Percentiles rank a stretch among this genome's conserved stretches.
Conservation (phyloP, 345 rosid genomes). For the Odontarrhena argentea region DNA sequence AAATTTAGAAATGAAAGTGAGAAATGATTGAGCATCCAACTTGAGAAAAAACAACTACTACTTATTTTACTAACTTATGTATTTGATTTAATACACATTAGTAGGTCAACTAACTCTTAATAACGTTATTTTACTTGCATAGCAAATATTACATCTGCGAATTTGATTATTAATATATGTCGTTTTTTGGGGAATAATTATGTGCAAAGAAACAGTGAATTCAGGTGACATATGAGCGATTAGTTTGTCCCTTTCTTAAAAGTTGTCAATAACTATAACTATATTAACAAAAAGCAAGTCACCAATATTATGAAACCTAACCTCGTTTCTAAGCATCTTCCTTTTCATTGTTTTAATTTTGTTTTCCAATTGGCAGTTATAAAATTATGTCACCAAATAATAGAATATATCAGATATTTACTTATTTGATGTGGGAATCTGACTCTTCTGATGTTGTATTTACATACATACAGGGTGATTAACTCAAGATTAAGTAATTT, state of each 20-base stretch:
- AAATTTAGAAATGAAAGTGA: too few species aligned
- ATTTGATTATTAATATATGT: background rate
- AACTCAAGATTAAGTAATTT: too few species aligned
- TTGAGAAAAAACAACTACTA: too few species aligned
- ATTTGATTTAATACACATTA: conserved; percentile 5
- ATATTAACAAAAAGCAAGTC: background rate
- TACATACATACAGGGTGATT: too few species aligned
- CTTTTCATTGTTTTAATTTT: background rate
- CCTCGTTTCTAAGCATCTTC: conserved; percentile 14
- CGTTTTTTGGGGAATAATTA: background rate
- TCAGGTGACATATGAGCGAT: conserved; percentile 14
- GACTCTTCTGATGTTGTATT: conserved; percentile 30
- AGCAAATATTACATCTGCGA: conserved; percentile 9
- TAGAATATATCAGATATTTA: conserved; percentile 1
- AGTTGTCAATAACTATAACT: background rate
- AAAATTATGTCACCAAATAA: background rate
- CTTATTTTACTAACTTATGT: background rate
- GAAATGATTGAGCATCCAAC: too few species aligned
- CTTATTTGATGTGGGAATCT: conserved; percentile 28
- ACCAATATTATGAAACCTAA: conserved; percentile 26
- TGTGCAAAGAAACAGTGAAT: conserved; percentile 15
- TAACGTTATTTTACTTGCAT: conserved; percentile 3
- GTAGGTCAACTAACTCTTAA: conserved; percentile 38
- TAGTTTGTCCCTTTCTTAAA: conserved; percentile 10
- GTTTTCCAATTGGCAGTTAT: conserved; percentile 3